A percentile compares a stretch with the other conserved stretches of the same genome.
phyloP scores from a whole-genome alignment of 1,284 basidiomycete genomes.

The Takashimella tepidaria region DNA sequence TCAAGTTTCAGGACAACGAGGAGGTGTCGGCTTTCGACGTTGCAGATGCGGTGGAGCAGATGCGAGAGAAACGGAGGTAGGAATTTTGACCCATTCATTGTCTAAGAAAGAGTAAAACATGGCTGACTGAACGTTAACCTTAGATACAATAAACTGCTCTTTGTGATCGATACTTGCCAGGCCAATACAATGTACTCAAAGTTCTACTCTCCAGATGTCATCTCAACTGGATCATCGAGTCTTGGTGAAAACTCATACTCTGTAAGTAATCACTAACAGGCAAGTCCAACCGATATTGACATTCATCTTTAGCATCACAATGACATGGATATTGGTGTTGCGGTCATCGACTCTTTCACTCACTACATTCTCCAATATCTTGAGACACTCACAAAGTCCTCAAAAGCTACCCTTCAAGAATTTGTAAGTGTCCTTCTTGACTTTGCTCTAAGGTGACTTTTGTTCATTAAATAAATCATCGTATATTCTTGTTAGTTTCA shows the following conservation, averaged over 20 bases:
- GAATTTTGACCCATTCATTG: too few relatives aligned
- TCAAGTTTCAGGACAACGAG: conserved; percentile 98
- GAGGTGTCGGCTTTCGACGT: conserved; percentile 95
- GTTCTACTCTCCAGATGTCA: conserved; percentile 91
- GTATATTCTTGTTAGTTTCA: conserved; percentile 58
- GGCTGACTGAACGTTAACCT: neutral
- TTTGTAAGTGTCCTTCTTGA: conserved; percentile 56
- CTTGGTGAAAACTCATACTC: conserved; percentile 94
- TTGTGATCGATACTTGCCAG: conserved; percentile 98
- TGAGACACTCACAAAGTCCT: conserved; percentile 88
- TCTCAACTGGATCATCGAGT: conserved; percentile 84
- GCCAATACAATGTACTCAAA: conserved; percentile 94
- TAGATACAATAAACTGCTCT: conserved; percentile 94
- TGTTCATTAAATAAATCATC: too few relatives aligned
- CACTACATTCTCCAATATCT: conserved; percentile 87
- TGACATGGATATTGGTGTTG: conserved; percentile 88
- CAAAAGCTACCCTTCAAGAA: conserved; percentile 71
- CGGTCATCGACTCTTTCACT: conserved; percentile 92
- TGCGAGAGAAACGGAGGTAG: conserved; percentile 92
- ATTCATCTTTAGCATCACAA: conserved; percentile 66
- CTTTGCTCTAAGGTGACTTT: too few relatives aligned
- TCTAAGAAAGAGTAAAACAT: conserved; percentile 1
- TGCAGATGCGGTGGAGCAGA: conserved; percentile 95
- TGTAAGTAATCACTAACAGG: conserved; percentile 51
- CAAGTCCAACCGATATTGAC: neutral